Evolutionary conservation across 805 yeast genomes (phyloP).

Genomic region (Metschnikowia vanudenii): DNA sequence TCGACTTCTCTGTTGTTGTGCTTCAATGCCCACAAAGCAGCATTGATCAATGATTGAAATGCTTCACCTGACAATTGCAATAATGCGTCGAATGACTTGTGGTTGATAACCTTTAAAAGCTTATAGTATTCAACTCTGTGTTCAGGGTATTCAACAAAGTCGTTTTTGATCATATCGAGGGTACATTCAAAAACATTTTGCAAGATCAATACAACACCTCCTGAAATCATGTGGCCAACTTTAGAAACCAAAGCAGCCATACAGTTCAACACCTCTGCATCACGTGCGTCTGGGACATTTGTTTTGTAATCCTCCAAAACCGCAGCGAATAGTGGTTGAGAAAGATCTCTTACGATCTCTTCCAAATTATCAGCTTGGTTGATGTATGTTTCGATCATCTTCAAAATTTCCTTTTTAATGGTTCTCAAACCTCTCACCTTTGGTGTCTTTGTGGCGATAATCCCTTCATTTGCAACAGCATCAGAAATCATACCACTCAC

Average conservation of each 20-base stretch:
- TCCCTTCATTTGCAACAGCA: constrained; percentile 75
- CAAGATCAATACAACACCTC: constrained; percentile 80
- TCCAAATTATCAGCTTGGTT: constrained; percentile 83
- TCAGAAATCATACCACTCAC: constrained; percentile 83
- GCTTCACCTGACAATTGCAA: constrained; percentile 88
- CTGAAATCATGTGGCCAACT: constrained; percentile 85
- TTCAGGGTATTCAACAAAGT: constrained; percentile 95
- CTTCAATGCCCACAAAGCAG: constrained; percentile 97
- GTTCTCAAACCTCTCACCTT: constrained; percentile 94
- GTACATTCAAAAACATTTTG: constrained; percentile 94
- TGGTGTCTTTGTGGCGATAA: constrained; percentile 91
- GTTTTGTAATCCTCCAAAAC: constrained; percentile 85
- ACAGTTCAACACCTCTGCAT: constrained; percentile 95
- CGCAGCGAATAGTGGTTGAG: constrained; percentile 79
- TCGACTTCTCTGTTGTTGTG: constrained; percentile 97
- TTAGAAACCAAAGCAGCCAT: constrained; percentile 85
- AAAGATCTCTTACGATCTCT: constrained; percentile 77
- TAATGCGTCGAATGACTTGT: constrained; percentile 81
- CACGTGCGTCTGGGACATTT: constrained; percentile 94
- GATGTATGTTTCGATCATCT: constrained; percentile 84
- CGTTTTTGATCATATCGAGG: constrained; percentile 90
- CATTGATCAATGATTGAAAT: constrained; percentile 85
- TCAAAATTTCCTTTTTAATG: constrained; percentile 89
- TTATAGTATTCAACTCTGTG: constrained; percentile 96
- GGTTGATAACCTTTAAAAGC: constrained; percentile 80